Evolutionary conservation across 2,329 filamentous ascomycete species (phyloP).

Genomic region (Phoma sp.): DNA sequence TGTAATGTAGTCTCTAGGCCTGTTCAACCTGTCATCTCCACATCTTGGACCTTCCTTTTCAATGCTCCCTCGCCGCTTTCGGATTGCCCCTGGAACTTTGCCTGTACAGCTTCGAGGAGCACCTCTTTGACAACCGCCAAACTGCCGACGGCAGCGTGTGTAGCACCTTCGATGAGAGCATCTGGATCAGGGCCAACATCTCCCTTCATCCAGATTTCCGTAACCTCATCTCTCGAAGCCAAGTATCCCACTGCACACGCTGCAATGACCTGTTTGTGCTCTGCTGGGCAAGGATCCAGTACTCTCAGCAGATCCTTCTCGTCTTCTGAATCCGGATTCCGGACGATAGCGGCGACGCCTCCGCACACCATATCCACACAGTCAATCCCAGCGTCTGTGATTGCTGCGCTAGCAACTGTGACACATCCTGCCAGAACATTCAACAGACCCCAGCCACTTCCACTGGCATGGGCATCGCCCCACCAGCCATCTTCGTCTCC

Average conservation of each 20-base stretch:
- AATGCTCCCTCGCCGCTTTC: constrained; percentile 20
- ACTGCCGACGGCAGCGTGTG: constrained; percentile 66
- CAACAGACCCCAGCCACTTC: constrained; percentile 83
- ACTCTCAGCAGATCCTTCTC: constrained; percentile 59
- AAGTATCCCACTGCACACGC: constrained; percentile 92
- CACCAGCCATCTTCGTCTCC: constrained; percentile 82
- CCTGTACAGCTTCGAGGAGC: constrained; percentile 58
- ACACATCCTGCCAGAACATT: constrained; percentile 90
- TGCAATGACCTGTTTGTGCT: constrained; percentile 78
- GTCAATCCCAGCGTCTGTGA: constrained; percentile 94
- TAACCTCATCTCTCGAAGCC: constrained; percentile 85
- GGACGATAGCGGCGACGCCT: constrained; percentile 82
- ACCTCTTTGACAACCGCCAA: constrained; percentile 67
- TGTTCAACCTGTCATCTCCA: constrained; percentile 43
- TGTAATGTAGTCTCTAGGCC: not conserved
- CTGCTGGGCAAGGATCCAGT: constrained; percentile 81
- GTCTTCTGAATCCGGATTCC: constrained; percentile 33
- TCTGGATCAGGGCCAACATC: constrained; percentile 59
- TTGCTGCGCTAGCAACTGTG: constrained; percentile 88
- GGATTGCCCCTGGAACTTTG: constrained; percentile 38
- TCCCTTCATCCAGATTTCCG: constrained; percentile 93
- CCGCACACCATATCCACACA: constrained; percentile 90
- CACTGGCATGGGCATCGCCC: constrained; percentile 61
- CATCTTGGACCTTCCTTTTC: constrained; percentile 40
- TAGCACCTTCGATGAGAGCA: constrained; percentile 66